phyloP scores from a whole-genome alignment of 352 stramenopile species.

The Pythium biforme region DNA sequence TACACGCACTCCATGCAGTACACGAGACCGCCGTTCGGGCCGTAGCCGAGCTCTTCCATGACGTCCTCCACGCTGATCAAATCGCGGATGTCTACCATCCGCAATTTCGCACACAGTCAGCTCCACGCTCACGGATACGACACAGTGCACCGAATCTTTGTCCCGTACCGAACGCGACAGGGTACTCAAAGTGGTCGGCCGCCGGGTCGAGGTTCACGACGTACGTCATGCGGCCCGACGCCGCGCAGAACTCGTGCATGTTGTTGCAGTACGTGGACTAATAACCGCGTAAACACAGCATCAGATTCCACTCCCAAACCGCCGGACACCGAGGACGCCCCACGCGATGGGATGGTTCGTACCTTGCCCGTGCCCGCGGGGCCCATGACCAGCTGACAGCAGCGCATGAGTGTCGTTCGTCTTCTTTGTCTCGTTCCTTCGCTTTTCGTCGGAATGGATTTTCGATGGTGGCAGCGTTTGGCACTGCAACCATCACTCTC shows the following conservation, averaged over 20 bases:
- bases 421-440: background rate
- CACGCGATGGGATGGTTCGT: background rate
- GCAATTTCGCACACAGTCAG: background rate
- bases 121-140: background rate
- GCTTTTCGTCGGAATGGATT: background rate
- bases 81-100: conserved; percentile 87
- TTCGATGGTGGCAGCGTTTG: conserved; percentile 19
- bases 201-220: conserved; percentile 98
- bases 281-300: background rate
- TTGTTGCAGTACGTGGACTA: conserved; percentile 93
- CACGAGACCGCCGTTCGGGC: conserved; percentile 97
- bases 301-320: background rate
- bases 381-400: conserved; percentile 91
- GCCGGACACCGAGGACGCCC: background rate
- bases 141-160: no score
- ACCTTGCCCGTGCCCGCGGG: conserved; percentile 91
- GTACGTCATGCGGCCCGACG: conserved; percentile 85
- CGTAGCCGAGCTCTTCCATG: conserved; percentile 96
- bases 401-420: conserved; percentile 54
- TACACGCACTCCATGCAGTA: conserved; percentile 98
- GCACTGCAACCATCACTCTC: conserved; percentile 17
- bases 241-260: conserved; percentile 91
- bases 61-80: conserved; percentile 96
- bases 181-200: conserved; percentile 89
- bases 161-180: conserved; percentile 76